A percentile compares a stretch with the other conserved stretches of the same genome.
These are phyloP conservation scores for Colletotrichum chrysophilum DNA, from an alignment of 2,329 filamentous ascomycete genomes.

Conservation along the genomic window DNA sequence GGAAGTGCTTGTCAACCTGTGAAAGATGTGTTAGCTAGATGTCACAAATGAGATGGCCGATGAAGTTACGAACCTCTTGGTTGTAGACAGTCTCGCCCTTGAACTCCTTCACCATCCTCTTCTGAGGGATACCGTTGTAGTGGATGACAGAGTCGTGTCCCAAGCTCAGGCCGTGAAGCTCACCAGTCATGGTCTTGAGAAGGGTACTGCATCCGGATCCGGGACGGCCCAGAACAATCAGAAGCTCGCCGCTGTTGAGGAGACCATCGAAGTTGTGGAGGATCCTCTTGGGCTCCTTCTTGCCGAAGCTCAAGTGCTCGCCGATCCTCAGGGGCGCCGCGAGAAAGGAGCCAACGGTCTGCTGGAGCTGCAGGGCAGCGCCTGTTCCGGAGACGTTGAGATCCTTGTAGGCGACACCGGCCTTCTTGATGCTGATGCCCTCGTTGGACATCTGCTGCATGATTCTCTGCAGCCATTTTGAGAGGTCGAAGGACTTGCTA, in stretches of 20 bases:
- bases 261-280: slow-evolving; percentile 69
- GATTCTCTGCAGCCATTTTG: slow-evolving; percentile 46
- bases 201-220: slow-evolving; percentile 69
- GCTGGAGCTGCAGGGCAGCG: slow-evolving; percentile 70
- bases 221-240: slow-evolving; percentile 72
- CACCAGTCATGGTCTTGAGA: slow-evolving; percentile 65
- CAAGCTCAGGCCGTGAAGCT: slow-evolving; percentile 62
- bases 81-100: slow-evolving; percentile 75
- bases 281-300: slow-evolving; percentile 61
- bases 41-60: not conserved
- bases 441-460: slow-evolving; percentile 55
- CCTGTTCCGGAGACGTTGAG: slow-evolving; percentile 72
- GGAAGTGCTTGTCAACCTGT: slow-evolving; percentile 74
- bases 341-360: slow-evolving; percentile 67
- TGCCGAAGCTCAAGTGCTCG: slow-evolving; percentile 56
- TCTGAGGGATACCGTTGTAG: slow-evolving; percentile 65
- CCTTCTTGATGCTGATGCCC: slow-evolving; percentile 55
- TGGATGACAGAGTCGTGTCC: slow-evolving; percentile 57
- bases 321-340: slow-evolving; percentile 61
- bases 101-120: slow-evolving; percentile 63
- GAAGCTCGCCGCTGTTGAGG: slow-evolving; percentile 67
- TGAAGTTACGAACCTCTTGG: slow-evolving; percentile 58
- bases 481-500: slow-evolving; percentile 43
- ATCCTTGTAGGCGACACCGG: slow-evolving; percentile 69
- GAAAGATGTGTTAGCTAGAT: not conserved